phyloP scores from a whole-genome alignment of 83 land plant genomes.

The Diphasiastrum complanatum region DNA sequence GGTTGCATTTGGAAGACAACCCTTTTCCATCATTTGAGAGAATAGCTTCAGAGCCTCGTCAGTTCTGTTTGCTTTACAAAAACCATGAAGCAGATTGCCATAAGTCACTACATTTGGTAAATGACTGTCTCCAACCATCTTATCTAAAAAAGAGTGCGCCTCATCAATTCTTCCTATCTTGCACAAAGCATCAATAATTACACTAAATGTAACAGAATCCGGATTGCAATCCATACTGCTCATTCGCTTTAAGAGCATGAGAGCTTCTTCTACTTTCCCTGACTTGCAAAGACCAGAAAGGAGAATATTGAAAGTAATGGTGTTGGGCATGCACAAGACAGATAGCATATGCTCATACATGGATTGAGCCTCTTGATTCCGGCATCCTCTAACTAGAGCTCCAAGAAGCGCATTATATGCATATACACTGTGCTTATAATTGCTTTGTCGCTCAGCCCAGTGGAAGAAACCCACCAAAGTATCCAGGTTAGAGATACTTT shows the following conservation, averaged over 20 bases:
- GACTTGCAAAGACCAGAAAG: constrained; percentile 33
- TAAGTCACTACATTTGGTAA: constrained; percentile 47
- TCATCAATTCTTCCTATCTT: constrained; percentile 32
- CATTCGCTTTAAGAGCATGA: constrained; percentile 57
- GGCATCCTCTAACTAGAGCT: too few relatives aligned
- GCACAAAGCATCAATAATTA: constrained; percentile 57
- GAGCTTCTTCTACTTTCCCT: constrained; percentile 29
- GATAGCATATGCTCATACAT: too few relatives aligned
- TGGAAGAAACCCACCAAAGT: too few relatives aligned
- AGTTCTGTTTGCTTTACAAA: constrained; percentile 46
- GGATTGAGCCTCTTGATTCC: too few relatives aligned
- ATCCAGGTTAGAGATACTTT: too few relatives aligned
- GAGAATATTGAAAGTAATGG: constrained; percentile 40
- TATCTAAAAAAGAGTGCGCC: constrained; percentile 41
- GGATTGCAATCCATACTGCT: constrained; percentile 33
- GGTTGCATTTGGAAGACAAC: constrained; percentile 36
- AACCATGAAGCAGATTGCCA: constrained; percentile 50
- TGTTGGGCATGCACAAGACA: constrained; percentile 38
- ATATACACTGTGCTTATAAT: too few relatives aligned
- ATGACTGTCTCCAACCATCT: constrained; percentile 23
- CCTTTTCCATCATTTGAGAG: constrained; percentile 46
- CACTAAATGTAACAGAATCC: constrained; percentile 49
- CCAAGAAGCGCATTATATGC: too few relatives aligned
- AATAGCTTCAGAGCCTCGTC: constrained; percentile 38
- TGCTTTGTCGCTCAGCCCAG: too few relatives aligned